phyloP scores from a whole-genome alignment of 2,329 filamentous ascomycete genomes.

The Hypoxylon sp. region DNA sequence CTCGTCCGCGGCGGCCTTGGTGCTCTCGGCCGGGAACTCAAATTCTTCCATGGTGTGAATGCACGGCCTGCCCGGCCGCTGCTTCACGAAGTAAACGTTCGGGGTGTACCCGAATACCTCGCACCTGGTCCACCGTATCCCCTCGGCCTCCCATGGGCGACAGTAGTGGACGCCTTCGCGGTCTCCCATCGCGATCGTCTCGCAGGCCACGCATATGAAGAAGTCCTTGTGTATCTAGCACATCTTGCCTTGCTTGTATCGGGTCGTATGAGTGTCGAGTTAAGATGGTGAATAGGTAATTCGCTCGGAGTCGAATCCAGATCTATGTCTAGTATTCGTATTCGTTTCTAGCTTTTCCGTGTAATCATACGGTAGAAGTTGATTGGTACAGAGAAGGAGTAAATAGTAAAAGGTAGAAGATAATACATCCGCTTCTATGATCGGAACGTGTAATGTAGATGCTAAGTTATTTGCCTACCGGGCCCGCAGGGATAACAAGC shows the following conservation, averaged over 20 bases:
- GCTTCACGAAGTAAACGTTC: neutral
- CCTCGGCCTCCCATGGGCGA: neutral
- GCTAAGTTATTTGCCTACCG: neutral
- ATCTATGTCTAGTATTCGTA: too few species aligned
- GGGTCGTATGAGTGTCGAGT: neutral
- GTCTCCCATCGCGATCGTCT: conserved; percentile 1
- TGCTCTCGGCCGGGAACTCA: neutral
- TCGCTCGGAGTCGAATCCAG: neutral
- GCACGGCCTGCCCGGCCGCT: neutral
- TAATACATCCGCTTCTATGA: neutral
- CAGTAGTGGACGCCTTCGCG: conserved; percentile 4
- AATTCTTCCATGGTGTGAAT: conserved; percentile 3
- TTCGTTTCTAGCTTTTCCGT: neutral
- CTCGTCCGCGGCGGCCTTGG: neutral
- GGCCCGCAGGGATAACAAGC: neutral
- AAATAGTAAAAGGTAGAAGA: neutral
- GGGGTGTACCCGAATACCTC: neutral
- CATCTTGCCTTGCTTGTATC: conserved; percentile 17
- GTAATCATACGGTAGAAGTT: neutral
- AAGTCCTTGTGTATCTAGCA: conserved; percentile 21
- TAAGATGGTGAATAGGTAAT: neutral
- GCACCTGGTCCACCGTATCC: neutral
- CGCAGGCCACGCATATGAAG: conserved; percentile 15
- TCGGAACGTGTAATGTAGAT: neutral
- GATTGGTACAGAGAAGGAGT: neutral